A percentile compares a stretch with the other conserved stretches of the same genome.
Evolutionary conservation across 192 early-diverging fungal genomes (phyloP).

Genomic region (Linderina pennispora): DNA sequence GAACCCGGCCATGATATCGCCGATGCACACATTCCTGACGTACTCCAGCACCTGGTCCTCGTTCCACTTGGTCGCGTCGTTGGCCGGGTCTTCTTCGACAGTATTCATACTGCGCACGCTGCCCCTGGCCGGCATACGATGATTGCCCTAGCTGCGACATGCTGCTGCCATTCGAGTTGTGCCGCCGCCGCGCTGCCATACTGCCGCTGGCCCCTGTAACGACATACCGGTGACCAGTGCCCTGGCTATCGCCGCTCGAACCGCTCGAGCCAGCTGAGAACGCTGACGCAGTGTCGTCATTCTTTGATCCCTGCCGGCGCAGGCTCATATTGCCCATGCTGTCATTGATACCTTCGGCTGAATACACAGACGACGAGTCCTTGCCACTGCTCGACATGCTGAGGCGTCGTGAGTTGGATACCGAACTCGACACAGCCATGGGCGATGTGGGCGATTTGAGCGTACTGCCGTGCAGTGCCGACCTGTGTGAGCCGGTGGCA

Average conservation of each 20-base stretch:
- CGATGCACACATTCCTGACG: constrained; percentile 44
- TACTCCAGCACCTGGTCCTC: constrained; percentile 41
- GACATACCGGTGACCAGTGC: constrained; percentile 8
- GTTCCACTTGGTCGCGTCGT: constrained; percentile 38
- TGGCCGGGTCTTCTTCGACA: constrained; percentile 17
- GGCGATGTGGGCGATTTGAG: constrained; percentile 22
- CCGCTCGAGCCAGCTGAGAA: constrained; percentile 24
- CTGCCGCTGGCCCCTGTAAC: neutral
- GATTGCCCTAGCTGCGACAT: too few relatives aligned
- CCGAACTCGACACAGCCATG: constrained; percentile 16
- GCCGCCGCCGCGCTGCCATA: too few relatives aligned
- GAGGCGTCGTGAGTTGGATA: constrained; percentile 29
- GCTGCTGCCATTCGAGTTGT: too few relatives aligned
- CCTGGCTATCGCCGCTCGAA: constrained; percentile 10
- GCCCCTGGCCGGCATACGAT: constrained; percentile 2
- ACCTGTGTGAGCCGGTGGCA: constrained; percentile 9
- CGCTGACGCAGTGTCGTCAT: constrained; percentile 16
- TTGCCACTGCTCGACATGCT: constrained; percentile 17
- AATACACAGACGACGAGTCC: constrained; percentile 15
- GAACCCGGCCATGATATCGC: constrained; percentile 42
- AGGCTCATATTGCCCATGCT: constrained; percentile 13
- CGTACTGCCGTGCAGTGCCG: constrained; percentile 39
- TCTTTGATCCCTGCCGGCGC: constrained; percentile 11
- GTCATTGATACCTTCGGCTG: constrained; percentile 4
- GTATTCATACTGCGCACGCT: constrained; percentile 27